These are phyloP conservation scores for Castanopsis chinensis DNA, from an alignment of 306 rosid species.

Conservation along the genomic window DNA sequence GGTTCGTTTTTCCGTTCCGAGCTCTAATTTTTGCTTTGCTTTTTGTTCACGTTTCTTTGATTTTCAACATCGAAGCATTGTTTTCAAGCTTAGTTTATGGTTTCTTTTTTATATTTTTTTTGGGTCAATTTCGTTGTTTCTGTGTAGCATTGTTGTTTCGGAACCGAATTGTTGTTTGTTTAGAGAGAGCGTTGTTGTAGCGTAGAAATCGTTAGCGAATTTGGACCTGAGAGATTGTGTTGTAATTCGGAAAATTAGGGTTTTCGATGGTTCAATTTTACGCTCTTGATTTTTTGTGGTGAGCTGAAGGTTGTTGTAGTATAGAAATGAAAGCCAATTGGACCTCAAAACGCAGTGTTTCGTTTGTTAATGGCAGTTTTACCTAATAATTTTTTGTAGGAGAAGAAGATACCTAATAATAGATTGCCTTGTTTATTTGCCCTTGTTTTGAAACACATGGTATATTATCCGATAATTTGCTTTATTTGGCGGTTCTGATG, in stretches of 20 bases:
- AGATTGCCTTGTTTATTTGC: background rate
- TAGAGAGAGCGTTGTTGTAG: background rate
- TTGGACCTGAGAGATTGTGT: background rate
- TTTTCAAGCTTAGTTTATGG: background rate
- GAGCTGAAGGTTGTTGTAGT: background rate
- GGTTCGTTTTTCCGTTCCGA: constrained; percentile 35
- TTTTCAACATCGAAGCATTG: constrained; percentile 4
- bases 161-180: constrained; percentile 10
- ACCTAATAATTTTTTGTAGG: background rate
- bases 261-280: background rate
- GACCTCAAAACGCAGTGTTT: background rate
- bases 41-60: constrained; percentile 7
- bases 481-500: too few relatives aligned
- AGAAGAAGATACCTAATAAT: background rate
- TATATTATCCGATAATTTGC: too few relatives aligned
- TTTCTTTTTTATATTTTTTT: background rate
- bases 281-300: background rate
- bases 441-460: background rate
- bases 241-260: constrained; percentile 30
- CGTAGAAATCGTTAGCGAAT: background rate
- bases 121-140: background rate
- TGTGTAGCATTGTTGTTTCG: constrained; percentile 12
- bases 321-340: background rate
- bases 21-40: constrained; percentile 6
- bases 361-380: background rate